phyloP scores from a whole-genome alignment of 805 yeast species.

The Saccharomyces eubayanus region DNA sequence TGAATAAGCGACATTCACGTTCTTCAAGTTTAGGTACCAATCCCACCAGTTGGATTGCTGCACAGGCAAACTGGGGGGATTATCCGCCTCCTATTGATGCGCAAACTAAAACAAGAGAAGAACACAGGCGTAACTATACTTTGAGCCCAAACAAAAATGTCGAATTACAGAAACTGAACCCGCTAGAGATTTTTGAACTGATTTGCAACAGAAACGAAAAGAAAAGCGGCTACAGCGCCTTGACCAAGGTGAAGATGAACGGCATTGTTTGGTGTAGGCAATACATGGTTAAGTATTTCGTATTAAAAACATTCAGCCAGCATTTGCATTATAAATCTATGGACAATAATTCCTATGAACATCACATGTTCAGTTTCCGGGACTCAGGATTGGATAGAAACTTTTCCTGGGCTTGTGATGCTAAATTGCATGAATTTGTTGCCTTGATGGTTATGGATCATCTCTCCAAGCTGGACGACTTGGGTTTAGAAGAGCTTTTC shows the following conservation, averaged over 20 bases:
- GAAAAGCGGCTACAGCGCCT: not conserved
- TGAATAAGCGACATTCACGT: conserved; percentile 1
- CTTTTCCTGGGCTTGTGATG: conserved; percentile 27
- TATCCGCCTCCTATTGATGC: conserved; percentile 23
- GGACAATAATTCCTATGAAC: conserved; percentile 1
- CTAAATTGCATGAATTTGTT: conserved; percentile 19
- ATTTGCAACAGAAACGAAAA: conserved; percentile 3
- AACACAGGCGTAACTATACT: conserved; percentile 5
- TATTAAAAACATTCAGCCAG: conserved; percentile 9
- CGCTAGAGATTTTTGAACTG: conserved; percentile 16
- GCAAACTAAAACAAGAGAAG: conserved; percentile 16
- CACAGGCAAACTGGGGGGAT: conserved; percentile 6
- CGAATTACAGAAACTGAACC: conserved; percentile 14
- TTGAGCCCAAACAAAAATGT: conserved; percentile 1
- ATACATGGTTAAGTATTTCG: conserved; percentile 21
- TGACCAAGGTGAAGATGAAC: conserved; percentile 17
- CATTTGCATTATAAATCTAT: conserved; percentile 1
- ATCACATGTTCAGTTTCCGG: conserved; percentile 12
- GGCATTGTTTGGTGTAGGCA: conserved; percentile 28
- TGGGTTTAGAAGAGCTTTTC: conserved; percentile 19
- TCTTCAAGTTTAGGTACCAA: conserved; percentile 1
- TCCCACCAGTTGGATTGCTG: conserved; percentile 9
- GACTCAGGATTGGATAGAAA: conserved; percentile 28
- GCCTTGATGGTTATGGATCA: conserved; percentile 20
- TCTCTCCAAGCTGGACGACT: conserved; percentile 17